Base-by-base conservation (phyloP, 495 filamentous ascomycete species). In the Podospora sp. region DNA sequence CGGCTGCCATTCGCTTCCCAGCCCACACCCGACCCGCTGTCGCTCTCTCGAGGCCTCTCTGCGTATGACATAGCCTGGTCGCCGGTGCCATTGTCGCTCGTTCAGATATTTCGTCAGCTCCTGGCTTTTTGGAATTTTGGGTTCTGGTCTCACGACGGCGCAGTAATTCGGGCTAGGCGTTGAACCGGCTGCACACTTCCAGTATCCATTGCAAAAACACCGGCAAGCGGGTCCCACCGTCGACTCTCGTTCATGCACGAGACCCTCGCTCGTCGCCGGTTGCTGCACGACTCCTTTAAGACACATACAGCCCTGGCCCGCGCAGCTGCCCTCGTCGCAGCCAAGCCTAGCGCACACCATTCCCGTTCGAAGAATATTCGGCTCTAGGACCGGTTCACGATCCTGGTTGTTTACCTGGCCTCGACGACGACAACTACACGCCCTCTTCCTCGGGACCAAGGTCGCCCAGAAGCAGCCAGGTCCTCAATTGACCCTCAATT, bases 1-100 rank as follows among this genome's bases (percentile, higher is more conserved):
- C 77, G 72, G 71, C 72, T 75, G 75, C 68, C 72, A 76, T 74
- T 76, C 75, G 72, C 67, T 69, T 73, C 58, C n/a, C 33, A 29
- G 63, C 50, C 61, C 57, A 49, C 16, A 58, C 25, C 56, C 22
- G 61, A 62, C 62, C 63, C 60, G 53, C 65, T 49, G 63, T 61
- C 68, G 33, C 68, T 69, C 69, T 25, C 55, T 56, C 40, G 1
- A 46, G 40, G 40, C 40, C 40, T 33, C 40, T 33, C 61, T n/a
- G 18, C 62, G 64, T 71, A 69, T 75, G 67, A 72, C 73, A 75
- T 69, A 65, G 27, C 25, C 59, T 27, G 21, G 61, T 14, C 16
- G 12, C 40, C 14, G 40, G 22, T 21, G 9, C 49, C 55, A 16
- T 61, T 21, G 55, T 50, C 52, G 29, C 55, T 65, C 62, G 7